Evolutionary conservation across 225 moss, liverwort and hornwort species (phyloP).

Genomic region (Bryum argenteum): DNA sequence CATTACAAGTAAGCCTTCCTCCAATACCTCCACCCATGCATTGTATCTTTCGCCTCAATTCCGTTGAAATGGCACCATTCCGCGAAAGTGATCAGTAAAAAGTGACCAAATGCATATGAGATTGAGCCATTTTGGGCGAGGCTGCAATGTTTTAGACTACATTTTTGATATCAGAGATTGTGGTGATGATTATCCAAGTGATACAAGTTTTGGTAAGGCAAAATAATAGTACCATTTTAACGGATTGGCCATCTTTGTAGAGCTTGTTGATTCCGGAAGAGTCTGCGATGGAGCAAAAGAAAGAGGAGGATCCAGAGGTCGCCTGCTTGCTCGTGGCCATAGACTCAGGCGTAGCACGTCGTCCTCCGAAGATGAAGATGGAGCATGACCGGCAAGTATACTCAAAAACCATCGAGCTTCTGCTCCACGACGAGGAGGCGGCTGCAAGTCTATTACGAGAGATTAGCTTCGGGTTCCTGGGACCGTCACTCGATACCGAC

Average conservation of each 20-base stretch:
- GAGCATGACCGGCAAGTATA: slow-evolving; percentile 79
- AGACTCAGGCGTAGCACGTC: slow-evolving; percentile 89
- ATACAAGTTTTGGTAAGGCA: not conserved
- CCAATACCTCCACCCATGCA: not conserved
- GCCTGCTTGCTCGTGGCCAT: slow-evolving; percentile 75
- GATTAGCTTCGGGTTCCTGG: slow-evolving; percentile 68
- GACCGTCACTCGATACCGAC: slow-evolving; percentile 29
- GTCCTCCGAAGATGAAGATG: slow-evolving; percentile 75
- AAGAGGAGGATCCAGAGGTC: slow-evolving; percentile 26
- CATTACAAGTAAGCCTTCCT: slow-evolving; percentile 40
- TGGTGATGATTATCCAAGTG: not conserved
- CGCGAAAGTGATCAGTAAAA: no score
- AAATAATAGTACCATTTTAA: not conserved
- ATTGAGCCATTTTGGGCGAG: no score
- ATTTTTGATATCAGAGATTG: no score
- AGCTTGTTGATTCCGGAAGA: slow-evolving; percentile 45
- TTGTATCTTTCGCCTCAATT: not conserved
- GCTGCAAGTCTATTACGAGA: slow-evolving; percentile 72
- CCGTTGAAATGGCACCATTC: no score
- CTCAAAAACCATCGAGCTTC: slow-evolving; percentile 81
- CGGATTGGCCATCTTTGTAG: slow-evolving; percentile 21
- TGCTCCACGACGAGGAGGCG: slow-evolving; percentile 71
- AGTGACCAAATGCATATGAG: no score
- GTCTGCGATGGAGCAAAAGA: slow-evolving; percentile 29
- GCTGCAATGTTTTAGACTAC: no score